phyloP scores from a whole-genome alignment of 768 basidiomycete species.

The Suillus bovinus region DNA sequence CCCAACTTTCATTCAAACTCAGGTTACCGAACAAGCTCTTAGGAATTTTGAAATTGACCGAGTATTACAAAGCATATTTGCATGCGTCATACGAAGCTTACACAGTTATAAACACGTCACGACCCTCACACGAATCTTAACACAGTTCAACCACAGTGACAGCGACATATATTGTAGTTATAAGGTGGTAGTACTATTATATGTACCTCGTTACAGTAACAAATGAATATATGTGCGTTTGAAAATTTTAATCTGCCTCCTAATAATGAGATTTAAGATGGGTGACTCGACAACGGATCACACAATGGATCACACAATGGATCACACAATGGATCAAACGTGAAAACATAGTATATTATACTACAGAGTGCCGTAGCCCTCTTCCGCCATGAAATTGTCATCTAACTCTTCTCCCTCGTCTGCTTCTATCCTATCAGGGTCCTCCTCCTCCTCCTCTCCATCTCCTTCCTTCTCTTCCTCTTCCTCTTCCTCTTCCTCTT shows the following conservation, averaged over 20 bases:
- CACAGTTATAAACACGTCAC: not conserved
- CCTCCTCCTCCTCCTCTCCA: too few relatives aligned
- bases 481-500: not conserved
- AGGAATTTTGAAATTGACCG: not conserved
- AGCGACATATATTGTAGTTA: not conserved
- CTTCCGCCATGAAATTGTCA: too few relatives aligned
- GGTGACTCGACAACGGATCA: too few relatives aligned
- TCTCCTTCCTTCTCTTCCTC: not conserved
- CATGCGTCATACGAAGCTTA: not conserved
- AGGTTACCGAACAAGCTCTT: too few relatives aligned
- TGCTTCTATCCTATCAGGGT: too few relatives aligned
- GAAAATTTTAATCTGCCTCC: not conserved
- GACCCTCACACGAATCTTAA: not conserved
- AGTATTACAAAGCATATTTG: not conserved
- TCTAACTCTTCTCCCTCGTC: too few relatives aligned
- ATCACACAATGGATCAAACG: too few relatives aligned
- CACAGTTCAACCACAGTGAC: not conserved
- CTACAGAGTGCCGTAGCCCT: too few relatives aligned
- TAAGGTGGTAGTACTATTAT: not conserved
- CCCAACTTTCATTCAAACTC: too few relatives aligned
- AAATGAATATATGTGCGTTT: not conserved
- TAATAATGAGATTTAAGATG: too few relatives aligned
- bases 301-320: too few relatives aligned
- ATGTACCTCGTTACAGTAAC: not conserved
- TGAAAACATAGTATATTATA: too few relatives aligned